Evolutionary conservation across 345 rosid species (phyloP), one percentile per base, ranked within the genome.

Genomic region (Dimocarpus longan): DNA sequence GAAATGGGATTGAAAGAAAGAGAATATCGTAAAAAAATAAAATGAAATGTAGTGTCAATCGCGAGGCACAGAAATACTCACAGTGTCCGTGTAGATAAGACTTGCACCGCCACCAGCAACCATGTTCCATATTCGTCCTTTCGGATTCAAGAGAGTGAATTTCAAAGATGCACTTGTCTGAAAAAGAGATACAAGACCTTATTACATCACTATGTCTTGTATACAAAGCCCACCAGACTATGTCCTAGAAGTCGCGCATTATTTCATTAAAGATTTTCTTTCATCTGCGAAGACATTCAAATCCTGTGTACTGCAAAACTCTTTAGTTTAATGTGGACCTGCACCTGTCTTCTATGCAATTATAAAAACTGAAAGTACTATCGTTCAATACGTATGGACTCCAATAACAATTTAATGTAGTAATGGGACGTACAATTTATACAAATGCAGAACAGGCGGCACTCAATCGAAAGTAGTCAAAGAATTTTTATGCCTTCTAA

Each of bases 101-200:
- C 98, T 95, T 67, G 98, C 98, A 81, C 97, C 95, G 26, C 98
- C 98, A 73, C 98, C 98, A 80, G 98, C 98, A 60, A 95, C 98
- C 98, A 93, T 95, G 1, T 95, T 95, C 98, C 98, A 95, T 70
- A 93, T 93, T 43, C 95, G 92, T 70, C 98, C 98, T 82, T 91
- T 93, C n/a, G 94, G 90, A 77, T 95, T 95, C 91, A 95, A 81
- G 73, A 95, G 90, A 24, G 98, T 95, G 84, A 95, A 95, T 80
- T 93, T 93, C 87, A 95, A 83, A 76, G 98, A 95, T 66, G 98
- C 91, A 84, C 97, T 93, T 46, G 98, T 95, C 98, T 95, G 91
- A 73, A 76, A 66, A 44, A 79, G 28, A 10, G 76, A 73, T 65
- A 71, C 54, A 79, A 72, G 26, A 32, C 16, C 52, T 7, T 46